Evolutionary conservation across 164 flowering plant genomes (phyloP), one percentile per base, ranked within the genome.

Genomic region (Amborella trichopoda): DNA sequence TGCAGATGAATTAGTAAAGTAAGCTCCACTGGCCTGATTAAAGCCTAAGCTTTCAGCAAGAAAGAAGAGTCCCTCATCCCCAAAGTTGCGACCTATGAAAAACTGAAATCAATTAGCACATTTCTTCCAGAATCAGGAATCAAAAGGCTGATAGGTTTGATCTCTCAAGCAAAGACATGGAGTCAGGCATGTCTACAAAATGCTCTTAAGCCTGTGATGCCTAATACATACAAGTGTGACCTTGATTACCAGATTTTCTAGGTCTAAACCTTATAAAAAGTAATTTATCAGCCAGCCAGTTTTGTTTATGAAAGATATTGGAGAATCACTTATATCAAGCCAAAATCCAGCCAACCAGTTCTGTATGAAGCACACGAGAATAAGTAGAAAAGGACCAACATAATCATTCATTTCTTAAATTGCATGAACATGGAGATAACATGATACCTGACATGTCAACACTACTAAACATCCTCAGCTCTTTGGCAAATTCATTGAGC

Each of bases 381-480:
- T n/a, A 36, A 6, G 25, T 6, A 28, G 28, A 25, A 37, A 5
- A 45, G 19, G 28, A 46, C 24, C 17, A 32, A 13, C 6, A 17
- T 19, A 18, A 23, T 1, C 12, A 24, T 25, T 24, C 24, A 26
- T 28, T 45, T 10, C 23, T 26, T 16, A 19, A 39, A 20, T 17
- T 33, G 25, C 14, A 49, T 37, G 44, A 34, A 13, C 6, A 21
- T 13, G n/a, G n/a, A n/a, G n/a, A n/a, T n/a, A n/a, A n/a, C n/a
- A 23, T 16, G 52, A 59, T 72, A 93, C 99, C 97, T 73, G 99
- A 76, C 84, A 93, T 72, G 71, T 88, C 91, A 59, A 88, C 86
- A 49, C 49, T 67, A 18, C 70, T 57, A 64, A 76, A 88, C 43
- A 85, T 25, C 61, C 91, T 68, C 13, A 93, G 85, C 61, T 82